Percentiles rank a stretch among this genome's conserved stretches.
phyloP scores from a whole-genome alignment of 257 asterid genomes.

The Solanum sitiens region DNA sequence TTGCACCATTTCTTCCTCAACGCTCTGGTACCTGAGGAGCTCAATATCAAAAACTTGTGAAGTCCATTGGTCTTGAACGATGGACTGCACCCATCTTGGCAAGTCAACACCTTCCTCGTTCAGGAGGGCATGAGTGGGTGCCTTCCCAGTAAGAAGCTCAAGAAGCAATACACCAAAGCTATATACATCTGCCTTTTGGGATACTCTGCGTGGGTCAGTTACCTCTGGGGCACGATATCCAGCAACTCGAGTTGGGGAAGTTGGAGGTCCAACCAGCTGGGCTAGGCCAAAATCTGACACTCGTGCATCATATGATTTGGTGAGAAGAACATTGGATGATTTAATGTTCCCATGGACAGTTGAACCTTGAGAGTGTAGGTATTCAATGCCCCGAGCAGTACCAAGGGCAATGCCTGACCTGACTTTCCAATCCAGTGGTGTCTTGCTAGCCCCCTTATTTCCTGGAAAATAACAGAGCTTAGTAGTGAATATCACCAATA shows the following conservation, averaged over 20 bases:
- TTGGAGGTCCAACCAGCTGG: constrained; percentile 27
- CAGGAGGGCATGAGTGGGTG: constrained; percentile 29
- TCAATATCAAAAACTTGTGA: constrained; percentile 32
- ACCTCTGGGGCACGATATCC: constrained; percentile 45
- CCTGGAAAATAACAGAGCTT: constrained; percentile 7
- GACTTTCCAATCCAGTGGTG: constrained; percentile 28
- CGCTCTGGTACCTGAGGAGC: constrained; percentile 21
- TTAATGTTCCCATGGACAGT: constrained; percentile 31
- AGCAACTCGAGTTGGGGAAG: constrained; percentile 24
- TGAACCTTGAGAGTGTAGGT: constrained; percentile 26
- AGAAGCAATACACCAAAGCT: constrained; percentile 35
- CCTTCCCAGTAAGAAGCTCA: constrained; percentile 40
- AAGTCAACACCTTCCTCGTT: constrained; percentile 39
- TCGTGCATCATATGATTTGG: constrained; percentile 18
- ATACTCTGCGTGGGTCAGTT: constrained; percentile 23
- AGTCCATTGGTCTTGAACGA: constrained; percentile 29
- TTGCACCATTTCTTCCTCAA: constrained; percentile 31
- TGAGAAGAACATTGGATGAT: constrained; percentile 36
- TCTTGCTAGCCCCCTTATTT: constrained; percentile 24
- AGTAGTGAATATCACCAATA: neutral
- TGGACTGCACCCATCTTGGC: constrained; percentile 41
- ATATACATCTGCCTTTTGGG: constrained; percentile 40
- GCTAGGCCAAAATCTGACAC: constrained; percentile 37
- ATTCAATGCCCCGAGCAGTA: constrained; percentile 32
- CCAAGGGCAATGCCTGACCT: constrained; percentile 35